Conservation (phyloP, 169 alveolate genomes). For the Theileria sp. region DNA sequence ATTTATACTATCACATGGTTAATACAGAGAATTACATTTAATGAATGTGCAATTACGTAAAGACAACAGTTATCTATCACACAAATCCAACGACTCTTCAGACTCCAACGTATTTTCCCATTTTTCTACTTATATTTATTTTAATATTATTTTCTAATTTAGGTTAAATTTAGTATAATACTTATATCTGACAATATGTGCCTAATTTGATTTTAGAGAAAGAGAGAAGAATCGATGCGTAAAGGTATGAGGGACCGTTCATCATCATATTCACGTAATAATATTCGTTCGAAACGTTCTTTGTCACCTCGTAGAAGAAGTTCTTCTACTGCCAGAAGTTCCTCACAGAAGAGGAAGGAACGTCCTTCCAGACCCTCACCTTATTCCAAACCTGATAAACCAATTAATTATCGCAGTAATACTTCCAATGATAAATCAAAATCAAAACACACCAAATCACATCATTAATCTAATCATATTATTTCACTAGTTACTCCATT, state of each 20-base stretch:
- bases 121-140: background rate
- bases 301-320: constrained; percentile 6
- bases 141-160: background rate
- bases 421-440: background rate
- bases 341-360: constrained; percentile 13
- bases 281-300: background rate
- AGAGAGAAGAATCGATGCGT: background rate
- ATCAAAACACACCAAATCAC: background rate
- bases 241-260: constrained; percentile 1
- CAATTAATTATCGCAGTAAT: background rate
- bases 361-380: constrained; percentile 10
- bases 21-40: background rate
- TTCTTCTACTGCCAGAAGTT: background rate
- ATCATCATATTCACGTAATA: constrained; percentile 9
- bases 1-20: no score
- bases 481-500: no score
- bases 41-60: constrained; percentile 30
- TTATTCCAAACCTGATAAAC: constrained; percentile 3
- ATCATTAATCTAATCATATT: background rate
- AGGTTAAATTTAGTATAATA: no score
- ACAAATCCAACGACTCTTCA: background rate
- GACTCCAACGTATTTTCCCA: background rate
- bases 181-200: background rate
- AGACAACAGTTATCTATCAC: constrained; percentile 15
- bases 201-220: background rate